Evolutionary conservation across 495 filamentous ascomycete species (phyloP), one percentile per base, ranked within the genome.

Genomic region (Bombardia bombarda): DNA sequence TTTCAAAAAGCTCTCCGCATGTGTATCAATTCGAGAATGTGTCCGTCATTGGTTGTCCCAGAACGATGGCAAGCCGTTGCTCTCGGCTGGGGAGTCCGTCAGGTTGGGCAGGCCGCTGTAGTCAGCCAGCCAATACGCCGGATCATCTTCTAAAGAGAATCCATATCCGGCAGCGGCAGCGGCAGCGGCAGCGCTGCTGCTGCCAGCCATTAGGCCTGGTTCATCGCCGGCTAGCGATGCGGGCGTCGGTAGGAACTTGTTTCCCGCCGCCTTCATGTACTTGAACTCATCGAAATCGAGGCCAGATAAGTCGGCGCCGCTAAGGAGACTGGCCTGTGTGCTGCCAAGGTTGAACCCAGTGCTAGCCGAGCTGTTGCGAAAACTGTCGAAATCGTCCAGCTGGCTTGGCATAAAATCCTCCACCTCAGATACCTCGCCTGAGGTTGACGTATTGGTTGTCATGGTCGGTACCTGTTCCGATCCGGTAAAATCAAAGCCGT

Each of bases 351-450:
- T 75, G 47, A 69, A 77, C 17, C 48, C 53, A 39, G 49, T 61
- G 42, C 53, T 47, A 13, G 79, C 68, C n/a, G n/a, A n/a, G n/a
- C n/a, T n/a, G 52, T 64, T 77, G 46, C 70, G 54, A 34, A 72
- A 78, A 34, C 68, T 63, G 47, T 78, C 68, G 22, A 70, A 75
- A 7, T 74, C 67, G 38, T 78, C 76, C 44, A 75, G 73, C 42
- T 73, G 69, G 45, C 70, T 74, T n/a, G 71, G 60, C 34, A 67
- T 52, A 52, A 73, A 72, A 37, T 89, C 84, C 40, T 85, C 84
- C 12, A 76, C 76, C 59, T 87, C 84, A 12, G 84, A 87, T 22
- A 83, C 77, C 46, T 87, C 83, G 23, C 83, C 84, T 2, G 83
- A 87, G 7, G 81, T 87, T 3, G 83, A 86, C 2, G 82, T 82